These are phyloP conservation scores for Bipolaris gigantea DNA, from an alignment of 2,329 filamentous ascomycete species.

Conservation along the genomic window DNA sequence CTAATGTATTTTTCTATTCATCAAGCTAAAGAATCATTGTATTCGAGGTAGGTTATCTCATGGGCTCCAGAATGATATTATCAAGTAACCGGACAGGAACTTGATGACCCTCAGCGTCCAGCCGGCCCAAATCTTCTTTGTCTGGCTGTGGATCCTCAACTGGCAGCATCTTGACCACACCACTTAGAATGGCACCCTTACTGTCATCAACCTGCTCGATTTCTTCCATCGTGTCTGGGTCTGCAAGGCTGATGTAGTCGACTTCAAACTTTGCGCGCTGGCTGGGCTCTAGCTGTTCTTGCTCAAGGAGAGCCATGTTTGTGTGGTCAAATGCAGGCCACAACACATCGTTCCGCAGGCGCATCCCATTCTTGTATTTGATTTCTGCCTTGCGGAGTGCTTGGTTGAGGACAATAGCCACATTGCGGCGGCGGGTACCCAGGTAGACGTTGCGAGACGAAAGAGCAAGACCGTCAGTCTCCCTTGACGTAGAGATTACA, in stretches of 20 bases:
- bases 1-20: not conserved
- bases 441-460: constrained; percentile 95
- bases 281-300: constrained; percentile 61
- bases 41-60: constrained; percentile 7
- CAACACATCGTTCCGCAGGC: constrained; percentile 68
- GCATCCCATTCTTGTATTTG: constrained; percentile 60
- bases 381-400: constrained; percentile 72
- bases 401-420: constrained; percentile 71
- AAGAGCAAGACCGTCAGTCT: constrained; percentile 80
- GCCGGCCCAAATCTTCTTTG: constrained; percentile 74
- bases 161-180: constrained; percentile 85
- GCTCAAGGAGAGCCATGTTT: constrained; percentile 59
- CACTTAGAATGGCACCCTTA: constrained; percentile 81
- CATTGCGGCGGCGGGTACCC: constrained; percentile 69
- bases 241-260: constrained; percentile 89
- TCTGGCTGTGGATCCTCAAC: constrained; percentile 69
- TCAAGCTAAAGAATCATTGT: not conserved
- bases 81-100: constrained; percentile 88
- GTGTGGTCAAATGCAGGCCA: constrained; percentile 67
- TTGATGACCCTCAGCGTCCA: constrained; percentile 69
- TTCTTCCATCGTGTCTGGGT: constrained; percentile 82
- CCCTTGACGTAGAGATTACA: constrained; percentile 74
- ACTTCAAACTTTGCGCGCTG: constrained; percentile 75
- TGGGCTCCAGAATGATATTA: constrained; percentile 69
- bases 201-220: constrained; percentile 68